Evolutionary conservation across 2,329 filamentous ascomycete genomes (phyloP).

Genomic region (Alternaria dauci): DNA sequence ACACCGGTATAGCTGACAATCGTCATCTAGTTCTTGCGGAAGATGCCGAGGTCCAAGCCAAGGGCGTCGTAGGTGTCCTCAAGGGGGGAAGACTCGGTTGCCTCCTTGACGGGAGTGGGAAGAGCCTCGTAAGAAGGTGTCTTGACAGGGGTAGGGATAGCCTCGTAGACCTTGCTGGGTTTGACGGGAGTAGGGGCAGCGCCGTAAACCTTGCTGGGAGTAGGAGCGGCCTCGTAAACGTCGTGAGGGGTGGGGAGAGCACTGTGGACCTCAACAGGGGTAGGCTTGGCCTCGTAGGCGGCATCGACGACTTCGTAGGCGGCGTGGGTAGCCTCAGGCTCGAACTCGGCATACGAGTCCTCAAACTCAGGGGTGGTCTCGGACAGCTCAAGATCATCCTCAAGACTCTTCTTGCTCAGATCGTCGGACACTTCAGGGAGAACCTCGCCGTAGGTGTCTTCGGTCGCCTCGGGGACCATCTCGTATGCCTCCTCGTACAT

Average conservation of each 20-base stretch:
- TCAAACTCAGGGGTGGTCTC: not conserved
- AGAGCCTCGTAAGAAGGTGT: not conserved
- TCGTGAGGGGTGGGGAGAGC: not conserved
- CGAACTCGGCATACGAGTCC: not conserved
- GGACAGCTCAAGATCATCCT: not conserved
- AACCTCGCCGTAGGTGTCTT: not conserved
- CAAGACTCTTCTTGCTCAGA: no score
- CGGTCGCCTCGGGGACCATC: not conserved
- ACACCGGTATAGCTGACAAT: not conserved
- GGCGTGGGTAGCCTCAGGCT: not conserved
- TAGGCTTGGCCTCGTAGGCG: not conserved
- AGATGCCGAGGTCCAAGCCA: not conserved
- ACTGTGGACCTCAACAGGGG: not conserved
- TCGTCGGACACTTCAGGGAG: no score
- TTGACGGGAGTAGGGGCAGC: not conserved
- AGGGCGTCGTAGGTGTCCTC: not conserved
- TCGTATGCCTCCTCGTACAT: not conserved
- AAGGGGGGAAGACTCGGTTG: not conserved
- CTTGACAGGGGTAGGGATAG: not conserved
- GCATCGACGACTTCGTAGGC: not conserved
- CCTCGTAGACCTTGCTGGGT: not conserved
- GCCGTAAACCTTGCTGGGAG: not conserved
- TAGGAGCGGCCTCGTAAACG: not conserved
- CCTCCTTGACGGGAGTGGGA: not conserved
- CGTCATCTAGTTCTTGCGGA: not conserved